These are phyloP conservation scores for Neolentinus lepideus DNA, from an alignment of 1,284 basidiomycete genomes.

Conservation along the genomic window DNA sequence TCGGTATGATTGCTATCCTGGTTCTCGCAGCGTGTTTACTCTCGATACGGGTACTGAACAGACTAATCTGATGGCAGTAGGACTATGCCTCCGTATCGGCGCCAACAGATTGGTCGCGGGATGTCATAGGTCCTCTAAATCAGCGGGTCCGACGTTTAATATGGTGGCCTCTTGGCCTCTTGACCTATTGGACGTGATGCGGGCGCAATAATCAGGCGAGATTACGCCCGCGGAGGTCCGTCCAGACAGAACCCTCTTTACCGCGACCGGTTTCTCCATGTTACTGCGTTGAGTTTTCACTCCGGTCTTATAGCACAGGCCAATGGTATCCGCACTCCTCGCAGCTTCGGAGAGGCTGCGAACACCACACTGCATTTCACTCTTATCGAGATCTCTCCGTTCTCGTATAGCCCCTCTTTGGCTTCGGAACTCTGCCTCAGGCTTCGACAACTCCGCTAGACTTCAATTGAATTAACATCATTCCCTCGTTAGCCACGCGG, in stretches of 20 bases:
- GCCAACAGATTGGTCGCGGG: neutral
- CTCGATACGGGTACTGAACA: neutral
- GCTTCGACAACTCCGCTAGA: neutral
- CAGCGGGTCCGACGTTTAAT: neutral
- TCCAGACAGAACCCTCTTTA: neutral
- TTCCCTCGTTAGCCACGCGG: neutral
- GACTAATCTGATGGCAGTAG: neutral
- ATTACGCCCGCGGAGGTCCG: neutral
- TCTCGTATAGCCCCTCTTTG: neutral
- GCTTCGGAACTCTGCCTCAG: neutral
- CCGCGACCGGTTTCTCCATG: neutral
- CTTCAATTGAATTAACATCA: neutral
- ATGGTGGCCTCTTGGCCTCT: neutral
- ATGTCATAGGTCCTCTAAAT: neutral
- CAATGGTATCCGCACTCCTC: too few species aligned
- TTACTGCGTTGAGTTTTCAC: too few species aligned
- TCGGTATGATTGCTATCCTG: neutral
- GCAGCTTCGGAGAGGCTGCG: too few species aligned
- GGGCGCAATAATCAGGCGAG: neutral
- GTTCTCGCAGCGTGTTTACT: neutral
- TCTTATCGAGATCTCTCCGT: neutral
- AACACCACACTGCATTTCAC: neutral
- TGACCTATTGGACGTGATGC: neutral
- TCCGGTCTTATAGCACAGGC: too few species aligned
- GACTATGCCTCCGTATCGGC: neutral